Conservation (phyloP, 202 grass and related monocot genomes). For the Miscanthus sacchariflorus region DNA sequence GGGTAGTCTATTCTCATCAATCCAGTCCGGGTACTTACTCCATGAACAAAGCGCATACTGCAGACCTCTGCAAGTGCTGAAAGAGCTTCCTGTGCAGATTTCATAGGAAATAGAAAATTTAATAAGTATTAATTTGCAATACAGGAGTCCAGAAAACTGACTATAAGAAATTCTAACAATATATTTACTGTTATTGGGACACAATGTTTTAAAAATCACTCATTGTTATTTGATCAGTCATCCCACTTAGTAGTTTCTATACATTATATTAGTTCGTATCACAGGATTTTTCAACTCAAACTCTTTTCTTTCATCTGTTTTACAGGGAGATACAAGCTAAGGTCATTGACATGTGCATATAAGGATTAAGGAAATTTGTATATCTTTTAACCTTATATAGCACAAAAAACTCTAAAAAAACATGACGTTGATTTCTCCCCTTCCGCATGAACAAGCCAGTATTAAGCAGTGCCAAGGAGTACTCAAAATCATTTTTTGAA, state of each 20-base stretch:
- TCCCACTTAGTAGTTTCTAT: background rate
- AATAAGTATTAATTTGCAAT: conserved; percentile 27
- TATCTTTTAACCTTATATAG: conserved; percentile 4
- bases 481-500: no score
- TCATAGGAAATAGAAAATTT: conserved; percentile 29
- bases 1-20: conserved; percentile 96
- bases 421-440: no score
- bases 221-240: background rate
- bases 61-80: conserved; percentile 86
- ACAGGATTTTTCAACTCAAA: conserved; percentile 6
- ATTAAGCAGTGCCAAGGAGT: no score
- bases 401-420: no score
- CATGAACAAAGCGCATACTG: conserved; percentile 97
- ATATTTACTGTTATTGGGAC: conserved; percentile 20
- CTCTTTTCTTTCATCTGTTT: conserved; percentile 9
- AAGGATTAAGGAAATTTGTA: background rate
- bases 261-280: background rate
- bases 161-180: conserved; percentile 14
- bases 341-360: background rate
- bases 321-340: conserved; percentile 25
- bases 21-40: conserved; percentile 73
- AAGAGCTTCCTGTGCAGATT: conserved; percentile 66
- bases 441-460: no score
- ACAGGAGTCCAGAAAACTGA: conserved; percentile 12
- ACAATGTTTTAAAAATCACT: background rate